Evolutionary conservation across 371 early-diverging fungal genomes (phyloP), one percentile per base, ranked within the genome.

Genomic region (Blastocladiella emersonii): DNA sequence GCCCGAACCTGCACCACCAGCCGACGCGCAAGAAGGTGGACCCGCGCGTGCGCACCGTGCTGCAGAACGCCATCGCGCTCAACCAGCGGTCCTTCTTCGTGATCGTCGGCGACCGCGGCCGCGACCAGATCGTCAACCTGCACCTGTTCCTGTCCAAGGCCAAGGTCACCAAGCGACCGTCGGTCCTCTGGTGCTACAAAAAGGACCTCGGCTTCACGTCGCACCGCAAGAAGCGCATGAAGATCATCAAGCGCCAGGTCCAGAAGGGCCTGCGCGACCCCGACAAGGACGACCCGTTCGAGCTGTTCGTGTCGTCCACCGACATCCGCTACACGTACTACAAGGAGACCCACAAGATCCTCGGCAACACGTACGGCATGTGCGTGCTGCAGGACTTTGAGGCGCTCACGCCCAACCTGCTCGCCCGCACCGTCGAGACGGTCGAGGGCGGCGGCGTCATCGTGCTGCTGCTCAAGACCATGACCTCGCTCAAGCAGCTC

Each of bases 331-430:
- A 96, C 77, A 85, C 93, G 17, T 96, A 94, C 84, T 98, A 99
- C 80, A 97, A 95, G 73, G 99, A 99, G 74, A 89, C 93, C 19
- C 92, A 98, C 65, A 98, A 92, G 71, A 92, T 99, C 63, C 84
- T 99, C 62, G 99, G 99, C 74, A 91, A 93, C 71, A 99, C 99
- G 30, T 98, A 86, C 68, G 99, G 98, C 48, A 94, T 99, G 93
- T 93, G 95, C 66, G 87, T 99, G 51, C 77, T 99, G 43, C 97
- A 98, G 73, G 99, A 99, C 78, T 99, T 99, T 74, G 97, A 97
- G 71, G 94, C 96, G 17, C 78, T 98, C 64, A 98, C 98, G 25
- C 99, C 99, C 61, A 99, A 99, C 74, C 74, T 97, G 37, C 77
- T 99, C 44, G 98, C 98, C 34, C 84, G 94, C 57, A 94, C 98